A percentile compares a stretch with the other conserved stretches of the same genome.
These are phyloP conservation scores for Solanum ahanhuiri DNA, from an alignment of 257 asterid genomes.

Conservation along the genomic window DNA sequence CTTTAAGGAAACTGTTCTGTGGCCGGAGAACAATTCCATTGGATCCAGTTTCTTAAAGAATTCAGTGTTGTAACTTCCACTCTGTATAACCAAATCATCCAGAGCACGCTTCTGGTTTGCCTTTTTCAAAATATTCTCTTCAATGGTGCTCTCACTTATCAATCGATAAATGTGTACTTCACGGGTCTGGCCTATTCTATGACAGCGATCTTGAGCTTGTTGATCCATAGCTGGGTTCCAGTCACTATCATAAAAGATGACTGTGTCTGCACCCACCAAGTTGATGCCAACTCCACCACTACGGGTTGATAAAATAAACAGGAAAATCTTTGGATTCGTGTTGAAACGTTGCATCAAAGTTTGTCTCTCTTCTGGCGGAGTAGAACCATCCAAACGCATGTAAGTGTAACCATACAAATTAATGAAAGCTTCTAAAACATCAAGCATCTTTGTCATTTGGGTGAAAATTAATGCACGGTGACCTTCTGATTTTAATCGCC, in stretches of 20 bases:
- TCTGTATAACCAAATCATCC: conserved; percentile 89
- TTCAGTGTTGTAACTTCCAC: conserved; percentile 94
- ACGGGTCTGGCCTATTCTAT: conserved; percentile 99
- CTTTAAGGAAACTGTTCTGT: conserved; percentile 28
- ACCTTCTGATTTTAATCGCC: conserved; percentile 87
- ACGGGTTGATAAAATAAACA: conserved; percentile 91
- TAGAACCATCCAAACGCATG: conserved; percentile 98
- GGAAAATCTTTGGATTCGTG: conserved; percentile 82
- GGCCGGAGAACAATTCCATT: conserved; percentile 76
- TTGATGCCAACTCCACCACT: conserved; percentile 99
- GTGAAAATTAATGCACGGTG: conserved; percentile 96
- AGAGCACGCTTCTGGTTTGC: conserved; percentile 97
- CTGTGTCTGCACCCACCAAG: conserved; percentile 98
- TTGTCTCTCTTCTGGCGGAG: conserved; percentile 97
- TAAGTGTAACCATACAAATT: conserved; percentile 93
- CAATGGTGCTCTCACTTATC: conserved; percentile 97
- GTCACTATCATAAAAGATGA: conserved; percentile 95
- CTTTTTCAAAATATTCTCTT: conserved; percentile 90
- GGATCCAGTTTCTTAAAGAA: conserved; percentile 96
- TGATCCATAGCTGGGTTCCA: conserved; percentile 99
- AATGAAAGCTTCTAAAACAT: conserved; percentile 91
- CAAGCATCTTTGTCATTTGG: conserved; percentile 99
- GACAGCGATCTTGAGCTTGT: conserved; percentile 99
- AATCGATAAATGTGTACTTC: conserved; percentile 92
- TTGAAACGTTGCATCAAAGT: conserved; percentile 97